These are phyloP conservation scores for Rusavskia elegans DNA, from an alignment of 495 filamentous ascomycete species.

Conservation along the genomic window DNA sequence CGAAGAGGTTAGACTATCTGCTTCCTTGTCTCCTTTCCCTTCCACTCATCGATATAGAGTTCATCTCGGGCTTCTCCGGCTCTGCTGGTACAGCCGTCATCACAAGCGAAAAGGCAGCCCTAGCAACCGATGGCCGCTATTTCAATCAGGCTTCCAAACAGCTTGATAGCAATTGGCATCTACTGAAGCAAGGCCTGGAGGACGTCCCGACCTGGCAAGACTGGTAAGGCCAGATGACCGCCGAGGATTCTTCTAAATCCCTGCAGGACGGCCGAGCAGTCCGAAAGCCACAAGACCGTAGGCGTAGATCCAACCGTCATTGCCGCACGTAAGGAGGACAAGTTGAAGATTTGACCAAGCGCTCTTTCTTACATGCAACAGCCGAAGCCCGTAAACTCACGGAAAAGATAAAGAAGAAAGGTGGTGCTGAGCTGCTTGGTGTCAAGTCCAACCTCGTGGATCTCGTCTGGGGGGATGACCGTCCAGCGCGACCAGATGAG, in stretches of 20 bases:
- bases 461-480: constrained; percentile 60
- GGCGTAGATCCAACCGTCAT: constrained; percentile 87
- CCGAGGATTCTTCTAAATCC: constrained; percentile 10
- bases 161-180: constrained; percentile 78
- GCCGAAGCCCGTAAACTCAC: constrained; percentile 71
- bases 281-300: constrained; percentile 69
- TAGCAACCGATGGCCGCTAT: constrained; percentile 93
- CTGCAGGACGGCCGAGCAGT: constrained; percentile 57
- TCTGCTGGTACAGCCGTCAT: constrained; percentile 89
- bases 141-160: constrained; percentile 95
- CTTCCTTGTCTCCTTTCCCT: constrained; percentile 7
- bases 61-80: constrained; percentile 87
- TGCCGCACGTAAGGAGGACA: constrained; percentile 43
- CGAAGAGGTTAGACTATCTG: constrained; percentile 48
- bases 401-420: constrained; percentile 77
- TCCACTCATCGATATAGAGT: constrained; percentile 32
- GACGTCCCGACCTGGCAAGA: constrained; percentile 97
- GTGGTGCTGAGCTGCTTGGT: constrained; percentile 56
- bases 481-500: constrained; percentile 62
- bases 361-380: constrained; percentile 15
- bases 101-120: constrained; percentile 68
- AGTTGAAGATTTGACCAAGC: background rate
- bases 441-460: constrained; percentile 76
- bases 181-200: constrained; percentile 83
- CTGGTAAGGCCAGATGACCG: constrained; percentile 37